A percentile compares a stretch with the other conserved stretches of the same genome.
These are phyloP conservation scores for Saturnispora silvae DNA, from an alignment of 805 yeast species.

Conservation along the genomic window DNA sequence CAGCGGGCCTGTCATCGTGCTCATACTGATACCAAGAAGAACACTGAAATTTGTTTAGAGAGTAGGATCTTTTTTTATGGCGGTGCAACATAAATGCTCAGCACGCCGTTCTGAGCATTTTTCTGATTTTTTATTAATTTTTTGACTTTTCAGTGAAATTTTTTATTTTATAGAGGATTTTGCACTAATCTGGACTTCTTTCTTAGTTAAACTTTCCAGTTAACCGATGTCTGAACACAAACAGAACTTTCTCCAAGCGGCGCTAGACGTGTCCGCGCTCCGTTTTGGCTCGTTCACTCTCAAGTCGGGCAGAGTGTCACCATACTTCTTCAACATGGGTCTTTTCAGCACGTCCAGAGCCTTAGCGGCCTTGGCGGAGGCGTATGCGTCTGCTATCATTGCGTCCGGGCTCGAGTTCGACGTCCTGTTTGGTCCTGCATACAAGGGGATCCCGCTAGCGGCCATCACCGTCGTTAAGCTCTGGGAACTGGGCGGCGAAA, in stretches of 20 bases:
- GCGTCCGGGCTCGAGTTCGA: constrained; percentile 77
- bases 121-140: too few relatives aligned
- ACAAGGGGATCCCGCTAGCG: constrained; percentile 93
- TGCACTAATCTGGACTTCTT: too few relatives aligned
- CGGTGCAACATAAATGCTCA: too few relatives aligned
- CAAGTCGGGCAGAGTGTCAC: constrained; percentile 89
- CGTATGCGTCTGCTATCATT: constrained; percentile 84
- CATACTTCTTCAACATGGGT: constrained; percentile 94
- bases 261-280: constrained; percentile 72
- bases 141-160: too few relatives aligned
- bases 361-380: constrained; percentile 69
- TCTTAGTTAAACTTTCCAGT: too few relatives aligned
- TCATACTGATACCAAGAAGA: too few relatives aligned
- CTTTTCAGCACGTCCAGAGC: constrained; percentile 72
- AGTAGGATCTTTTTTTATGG: too few relatives aligned
- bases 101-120: too few relatives aligned
- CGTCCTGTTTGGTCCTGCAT: constrained; percentile 93
- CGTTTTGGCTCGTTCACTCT: constrained; percentile 83
- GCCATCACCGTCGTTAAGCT: constrained; percentile 88
- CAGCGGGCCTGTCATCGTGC: too few relatives aligned
- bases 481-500: constrained; percentile 80
- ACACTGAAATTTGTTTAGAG: too few relatives aligned
- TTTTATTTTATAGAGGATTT: too few relatives aligned
- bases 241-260: constrained; percentile 58
- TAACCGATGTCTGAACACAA: too few relatives aligned